phyloP scores from a whole-genome alignment of 768 basidiomycete genomes.

The Lentinula raphanica region DNA sequence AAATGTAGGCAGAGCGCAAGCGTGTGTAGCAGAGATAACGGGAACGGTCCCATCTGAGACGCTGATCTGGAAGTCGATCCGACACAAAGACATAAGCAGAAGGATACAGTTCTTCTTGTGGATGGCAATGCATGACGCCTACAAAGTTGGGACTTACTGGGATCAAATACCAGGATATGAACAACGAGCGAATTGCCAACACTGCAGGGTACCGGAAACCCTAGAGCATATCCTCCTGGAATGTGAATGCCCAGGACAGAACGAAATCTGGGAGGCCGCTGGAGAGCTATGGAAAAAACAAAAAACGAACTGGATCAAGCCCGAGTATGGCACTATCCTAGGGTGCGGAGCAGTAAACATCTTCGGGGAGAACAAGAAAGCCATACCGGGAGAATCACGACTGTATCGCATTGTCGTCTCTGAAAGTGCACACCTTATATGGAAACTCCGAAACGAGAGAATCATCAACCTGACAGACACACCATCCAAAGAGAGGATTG shows the following conservation, averaged over 20 bases:
- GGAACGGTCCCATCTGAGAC: not conserved
- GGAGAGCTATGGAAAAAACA: slow-evolving; percentile 15
- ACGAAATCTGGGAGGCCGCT: slow-evolving; percentile 18
- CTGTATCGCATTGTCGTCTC: slow-evolving; percentile 21
- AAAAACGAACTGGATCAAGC: slow-evolving; percentile 8
- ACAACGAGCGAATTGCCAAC: not conserved
- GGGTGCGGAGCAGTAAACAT: slow-evolving; percentile 9
- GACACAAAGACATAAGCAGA: slow-evolving; percentile 8
- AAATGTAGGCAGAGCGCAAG: slow-evolving; percentile 3
- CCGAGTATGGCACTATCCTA: slow-evolving; percentile 15
- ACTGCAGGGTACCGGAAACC: slow-evolving; percentile 16
- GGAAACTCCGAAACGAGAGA: slow-evolving; percentile 22
- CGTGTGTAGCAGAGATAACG: not conserved
- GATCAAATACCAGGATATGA: not conserved
- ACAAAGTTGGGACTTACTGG: slow-evolving; percentile 3
- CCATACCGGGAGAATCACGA: slow-evolving; percentile 8
- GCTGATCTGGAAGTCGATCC: slow-evolving; percentile 9
- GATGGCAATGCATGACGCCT: slow-evolving; percentile 8
- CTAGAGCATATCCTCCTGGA: slow-evolving; percentile 26
- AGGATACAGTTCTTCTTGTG: slow-evolving; percentile 11
- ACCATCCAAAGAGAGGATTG: slow-evolving; percentile 9
- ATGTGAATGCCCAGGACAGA: slow-evolving; percentile 18
- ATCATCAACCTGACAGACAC: slow-evolving; percentile 15
- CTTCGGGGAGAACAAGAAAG: not conserved
- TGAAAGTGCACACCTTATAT: slow-evolving; percentile 24